These are phyloP conservation scores for Aechmea fasciata DNA, from an alignment of 176 grass and related monocot species.

Conservation along the genomic window DNA sequence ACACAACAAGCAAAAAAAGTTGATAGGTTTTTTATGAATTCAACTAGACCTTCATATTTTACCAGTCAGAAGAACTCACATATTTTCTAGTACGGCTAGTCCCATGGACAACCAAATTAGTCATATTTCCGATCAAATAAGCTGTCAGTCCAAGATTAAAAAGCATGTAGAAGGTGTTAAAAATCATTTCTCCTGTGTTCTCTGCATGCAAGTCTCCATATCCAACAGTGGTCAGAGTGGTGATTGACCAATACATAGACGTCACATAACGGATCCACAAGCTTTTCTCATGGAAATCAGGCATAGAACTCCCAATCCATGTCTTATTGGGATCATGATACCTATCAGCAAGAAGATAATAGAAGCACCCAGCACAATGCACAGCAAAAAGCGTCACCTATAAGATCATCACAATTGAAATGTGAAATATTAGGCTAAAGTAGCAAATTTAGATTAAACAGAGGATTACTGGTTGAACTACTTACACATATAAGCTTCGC, in stretches of 20 bases:
- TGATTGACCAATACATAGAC: constrained; percentile 98
- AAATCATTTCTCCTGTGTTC: constrained; percentile 85
- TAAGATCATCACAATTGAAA: constrained; percentile 21
- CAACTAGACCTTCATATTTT: too few species aligned
- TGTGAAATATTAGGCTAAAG: not conserved
- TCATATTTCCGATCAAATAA: constrained; percentile 99
- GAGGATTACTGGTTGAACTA: constrained; percentile 3
- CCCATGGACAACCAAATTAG: constrained; percentile 92
- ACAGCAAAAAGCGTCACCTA: constrained; percentile 97
- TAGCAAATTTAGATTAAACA: constrained; percentile 7
- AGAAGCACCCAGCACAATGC: constrained; percentile 88
- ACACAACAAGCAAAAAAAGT: too few species aligned
- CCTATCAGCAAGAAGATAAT: constrained; percentile 87
- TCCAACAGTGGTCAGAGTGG: constrained; percentile 88
- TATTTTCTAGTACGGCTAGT: constrained; percentile 92
- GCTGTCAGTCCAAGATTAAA: constrained; percentile 97
- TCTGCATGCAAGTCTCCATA: constrained; percentile 94
- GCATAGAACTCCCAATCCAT: constrained; percentile 79
- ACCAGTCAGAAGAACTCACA: constrained; percentile 36
- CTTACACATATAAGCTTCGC: constrained; percentile 93
- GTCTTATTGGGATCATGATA: constrained; percentile 46
- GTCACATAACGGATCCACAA: constrained; percentile 74
- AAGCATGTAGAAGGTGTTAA: constrained; percentile 94
- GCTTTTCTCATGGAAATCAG: constrained; percentile 61
- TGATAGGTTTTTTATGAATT: too few species aligned